Evolutionary conservation across 1,139 yeast species (phyloP), one percentile per base, ranked within the genome.

Genomic region (Blastobotrys serpentis): DNA sequence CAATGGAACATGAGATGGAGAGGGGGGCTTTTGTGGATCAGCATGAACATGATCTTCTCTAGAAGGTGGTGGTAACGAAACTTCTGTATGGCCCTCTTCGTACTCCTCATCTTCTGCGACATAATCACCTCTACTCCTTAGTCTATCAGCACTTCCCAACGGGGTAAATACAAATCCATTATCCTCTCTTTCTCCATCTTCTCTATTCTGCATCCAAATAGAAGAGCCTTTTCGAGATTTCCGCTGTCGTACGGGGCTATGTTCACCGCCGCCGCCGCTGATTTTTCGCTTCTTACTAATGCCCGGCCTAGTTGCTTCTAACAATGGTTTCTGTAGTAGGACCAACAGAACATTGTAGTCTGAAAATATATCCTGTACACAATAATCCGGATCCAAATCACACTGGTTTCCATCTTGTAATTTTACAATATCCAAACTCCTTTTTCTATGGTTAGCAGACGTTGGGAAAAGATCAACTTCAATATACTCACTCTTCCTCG

Each of bases 311-410:
- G 22, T 17, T 5, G 16, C 42, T 19, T 13, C 19, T n/a, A n/a
- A n/a, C 21, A 25, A 40, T 8, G 42, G 50, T 21, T 38, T 43
- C 21, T 46, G 51, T 26, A 50, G 49, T 14, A 50, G 30, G 8
- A 57, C 59, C 39, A 59, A 39, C 19, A 85, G 72, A 2, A 77
- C 65, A 53, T 79, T 82, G 38, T 78, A 80, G 22, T 73, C 69
- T 26, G 69, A 73, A 59, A 86, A 83, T 5, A 84, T 81, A 56
- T 84, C 87, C 6, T 75, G 75, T 0, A 81, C 82, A 3, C 65
- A 54, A 56, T 81, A 86, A 51, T 85, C 95, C 0, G 89, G 88
- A 63, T 86, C 95, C 55, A 86, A 68, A 62, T 86, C 95, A 58
- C 89, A 84, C 52, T 74, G 74, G 51, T 79, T 76, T 25, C 67